Evolutionary conservation across 352 stramenopile species (phyloP).

Genomic region (Blastocystis sp.): DNA sequence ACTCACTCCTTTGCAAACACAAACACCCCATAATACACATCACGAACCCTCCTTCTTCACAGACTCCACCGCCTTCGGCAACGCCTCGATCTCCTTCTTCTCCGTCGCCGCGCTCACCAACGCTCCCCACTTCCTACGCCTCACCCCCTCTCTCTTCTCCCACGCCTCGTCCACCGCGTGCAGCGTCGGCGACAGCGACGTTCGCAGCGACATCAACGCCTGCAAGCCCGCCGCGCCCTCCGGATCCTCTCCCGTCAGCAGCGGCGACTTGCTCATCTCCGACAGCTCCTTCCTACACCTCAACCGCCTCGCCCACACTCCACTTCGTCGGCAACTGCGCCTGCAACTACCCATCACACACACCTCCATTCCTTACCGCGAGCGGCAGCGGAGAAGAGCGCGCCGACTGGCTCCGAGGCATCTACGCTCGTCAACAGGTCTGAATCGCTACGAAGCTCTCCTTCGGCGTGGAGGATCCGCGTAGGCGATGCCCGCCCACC

Average conservation of each 20-base stretch:
- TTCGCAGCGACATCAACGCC: constrained; percentile 41
- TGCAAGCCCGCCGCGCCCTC: constrained; percentile 48
- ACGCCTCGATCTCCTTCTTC: not conserved
- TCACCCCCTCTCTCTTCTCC: not conserved
- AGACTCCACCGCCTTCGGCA: not conserved
- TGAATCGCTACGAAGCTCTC: not conserved
- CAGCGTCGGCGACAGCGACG: constrained; percentile 51
- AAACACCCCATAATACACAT: constrained; percentile 20
- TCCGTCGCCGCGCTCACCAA: constrained; percentile 37
- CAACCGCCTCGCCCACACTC: not conserved
- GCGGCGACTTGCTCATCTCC: constrained; percentile 37
- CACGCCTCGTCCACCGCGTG: constrained; percentile 8
- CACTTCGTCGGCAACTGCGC: not conserved
- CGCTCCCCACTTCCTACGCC: constrained; percentile 38
- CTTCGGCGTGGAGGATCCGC: not conserved
- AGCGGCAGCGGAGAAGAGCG: not conserved
- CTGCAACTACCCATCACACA: not conserved
- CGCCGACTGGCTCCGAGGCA: not conserved
- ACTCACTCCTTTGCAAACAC: no score
- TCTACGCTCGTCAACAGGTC: not conserved
- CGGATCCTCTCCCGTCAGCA: constrained; percentile 62
- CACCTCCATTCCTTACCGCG: not conserved
- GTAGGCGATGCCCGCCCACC: not conserved
- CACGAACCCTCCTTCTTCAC: not conserved
- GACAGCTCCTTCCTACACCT: not conserved